Conservation (phyloP, 257 asterid genomes). For the Penstemon eatonii region DNA sequence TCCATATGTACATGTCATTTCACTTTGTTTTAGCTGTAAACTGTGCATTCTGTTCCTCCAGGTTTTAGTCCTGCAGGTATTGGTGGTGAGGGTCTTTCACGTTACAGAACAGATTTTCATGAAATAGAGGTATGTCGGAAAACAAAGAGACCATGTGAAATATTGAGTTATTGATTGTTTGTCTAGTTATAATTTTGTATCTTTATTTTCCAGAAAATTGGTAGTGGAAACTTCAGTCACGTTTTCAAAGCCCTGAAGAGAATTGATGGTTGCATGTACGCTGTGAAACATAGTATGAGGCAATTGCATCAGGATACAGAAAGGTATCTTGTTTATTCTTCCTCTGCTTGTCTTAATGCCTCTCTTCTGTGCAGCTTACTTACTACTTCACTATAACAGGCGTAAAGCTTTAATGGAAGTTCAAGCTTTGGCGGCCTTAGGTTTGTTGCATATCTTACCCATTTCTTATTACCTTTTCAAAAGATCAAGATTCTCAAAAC, state of each 20-base stretch:
- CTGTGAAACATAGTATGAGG: slow-evolving; percentile 75
- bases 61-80: slow-evolving; percentile 53
- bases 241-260: slow-evolving; percentile 88
- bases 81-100: slow-evolving; percentile 75
- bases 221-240: slow-evolving; percentile 80
- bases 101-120: slow-evolving; percentile 84
- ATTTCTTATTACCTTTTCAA: neutral
- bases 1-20: neutral
- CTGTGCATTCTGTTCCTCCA: slow-evolving; percentile 33
- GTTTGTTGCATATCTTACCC: slow-evolving; percentile 34
- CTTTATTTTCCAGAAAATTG: slow-evolving; percentile 64
- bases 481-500: neutral
- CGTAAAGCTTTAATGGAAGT: slow-evolving; percentile 97
- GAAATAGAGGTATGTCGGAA: slow-evolving; percentile 63
- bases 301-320: slow-evolving; percentile 75
- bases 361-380: slow-evolving; percentile 22
- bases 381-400: slow-evolving; percentile 43
- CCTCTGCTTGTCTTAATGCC: slow-evolving; percentile 10
- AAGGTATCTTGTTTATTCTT: slow-evolving; percentile 44
- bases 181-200: slow-evolving; percentile 12
- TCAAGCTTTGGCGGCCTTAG: slow-evolving; percentile 93
- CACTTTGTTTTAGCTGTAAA: neutral
- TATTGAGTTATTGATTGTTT: neutral
- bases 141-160: neutral
- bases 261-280: slow-evolving; percentile 91